phyloP scores from a whole-genome alignment of 306 rosid species.

The Medicago lupulina region DNA sequence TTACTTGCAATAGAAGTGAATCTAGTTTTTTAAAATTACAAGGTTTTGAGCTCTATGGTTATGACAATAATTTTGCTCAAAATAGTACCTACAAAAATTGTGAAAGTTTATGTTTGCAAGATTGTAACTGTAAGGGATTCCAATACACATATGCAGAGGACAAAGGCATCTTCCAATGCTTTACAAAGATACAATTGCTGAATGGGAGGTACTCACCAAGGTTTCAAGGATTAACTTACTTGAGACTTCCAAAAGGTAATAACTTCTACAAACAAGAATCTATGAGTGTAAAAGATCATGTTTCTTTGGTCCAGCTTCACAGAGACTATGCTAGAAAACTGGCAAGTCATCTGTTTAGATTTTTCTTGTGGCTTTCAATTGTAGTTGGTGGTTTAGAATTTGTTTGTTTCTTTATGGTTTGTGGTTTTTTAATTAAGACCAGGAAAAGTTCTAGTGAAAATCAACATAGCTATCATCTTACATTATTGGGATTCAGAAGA shows the following conservation, averaged over 20 bases:
- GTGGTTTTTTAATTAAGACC: constrained; percentile 6
- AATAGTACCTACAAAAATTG: constrained; percentile 35
- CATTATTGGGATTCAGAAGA: constrained; percentile 20
- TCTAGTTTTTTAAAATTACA: constrained; percentile 21
- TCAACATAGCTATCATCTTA: not conserved
- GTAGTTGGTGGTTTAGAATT: constrained; percentile 30
- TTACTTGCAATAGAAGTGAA: constrained; percentile 30
- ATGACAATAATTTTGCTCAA: not conserved
- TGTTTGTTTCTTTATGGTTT: not conserved
- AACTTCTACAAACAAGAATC: not conserved
- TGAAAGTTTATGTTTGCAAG: constrained; percentile 36
- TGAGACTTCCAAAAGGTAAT: constrained; percentile 40
- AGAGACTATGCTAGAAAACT: not conserved
- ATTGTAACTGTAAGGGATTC: constrained; percentile 42
- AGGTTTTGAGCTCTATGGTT: constrained; percentile 44
- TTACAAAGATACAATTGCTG: constrained; percentile 35
- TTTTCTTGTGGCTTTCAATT: constrained; percentile 37
- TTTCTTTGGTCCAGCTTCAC: not conserved
- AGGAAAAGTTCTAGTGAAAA: constrained; percentile 37
- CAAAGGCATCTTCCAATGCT: constrained; percentile 15
- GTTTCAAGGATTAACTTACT: not conserved
- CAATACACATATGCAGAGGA: not conserved
- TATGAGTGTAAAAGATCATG: not conserved
- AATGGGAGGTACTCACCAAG: constrained; percentile 37
- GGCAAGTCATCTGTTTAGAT: constrained; percentile 23